Conservation (phyloP, 2,329 filamentous ascomycete genomes). For the Ascochyta pisi region DNA sequence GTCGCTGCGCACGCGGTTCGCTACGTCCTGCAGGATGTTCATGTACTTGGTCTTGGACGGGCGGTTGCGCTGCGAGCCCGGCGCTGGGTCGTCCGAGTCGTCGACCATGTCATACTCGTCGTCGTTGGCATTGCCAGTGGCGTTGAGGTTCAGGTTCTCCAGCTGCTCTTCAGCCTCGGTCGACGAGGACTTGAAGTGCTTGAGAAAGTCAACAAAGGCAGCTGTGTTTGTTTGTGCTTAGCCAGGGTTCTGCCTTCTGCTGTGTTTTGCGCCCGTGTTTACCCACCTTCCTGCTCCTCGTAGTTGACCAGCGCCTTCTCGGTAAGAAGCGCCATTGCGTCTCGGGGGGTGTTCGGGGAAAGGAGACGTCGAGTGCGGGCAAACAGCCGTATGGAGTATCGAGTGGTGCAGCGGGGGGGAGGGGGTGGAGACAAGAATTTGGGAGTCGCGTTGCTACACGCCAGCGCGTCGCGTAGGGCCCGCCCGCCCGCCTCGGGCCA, state of each 20-base stretch:
- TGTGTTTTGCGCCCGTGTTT: slow-evolving; percentile 23
- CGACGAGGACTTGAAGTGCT: slow-evolving; percentile 83
- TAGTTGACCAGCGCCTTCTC: slow-evolving; percentile 85
- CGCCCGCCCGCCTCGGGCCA: slow-evolving; percentile 1
- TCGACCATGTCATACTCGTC: slow-evolving; percentile 96
- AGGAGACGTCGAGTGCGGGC: slow-evolving; percentile 15
- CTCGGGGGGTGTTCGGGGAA: slow-evolving; percentile 8
- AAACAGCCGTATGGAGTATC: slow-evolving; percentile 10
- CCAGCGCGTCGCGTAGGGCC: slow-evolving; percentile 29
- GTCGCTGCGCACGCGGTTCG: slow-evolving; percentile 78
- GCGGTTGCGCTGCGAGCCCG: slow-evolving; percentile 50
- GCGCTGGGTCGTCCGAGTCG: slow-evolving; percentile 69
- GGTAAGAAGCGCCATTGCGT: slow-evolving; percentile 82
- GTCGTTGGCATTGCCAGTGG: slow-evolving; percentile 83
- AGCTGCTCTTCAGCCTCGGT: slow-evolving; percentile 79
- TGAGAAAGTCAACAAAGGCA: slow-evolving; percentile 87
- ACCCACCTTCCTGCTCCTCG: slow-evolving; percentile 79
- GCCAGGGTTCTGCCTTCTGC: slow-evolving; percentile 20
- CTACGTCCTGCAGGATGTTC: slow-evolving; percentile 83
- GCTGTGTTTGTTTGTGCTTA: slow-evolving; percentile 59
- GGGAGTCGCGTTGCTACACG: slow-evolving; percentile 36
- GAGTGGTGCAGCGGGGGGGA: slow-evolving; percentile 17
- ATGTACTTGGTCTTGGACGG: slow-evolving; percentile 83
- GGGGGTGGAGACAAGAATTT: slow-evolving; percentile 33
- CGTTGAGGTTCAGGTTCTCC: slow-evolving; percentile 83